Evolutionary conservation across 768 basidiomycete species (phyloP).

Genomic region (Lactarius sanguifluus): DNA sequence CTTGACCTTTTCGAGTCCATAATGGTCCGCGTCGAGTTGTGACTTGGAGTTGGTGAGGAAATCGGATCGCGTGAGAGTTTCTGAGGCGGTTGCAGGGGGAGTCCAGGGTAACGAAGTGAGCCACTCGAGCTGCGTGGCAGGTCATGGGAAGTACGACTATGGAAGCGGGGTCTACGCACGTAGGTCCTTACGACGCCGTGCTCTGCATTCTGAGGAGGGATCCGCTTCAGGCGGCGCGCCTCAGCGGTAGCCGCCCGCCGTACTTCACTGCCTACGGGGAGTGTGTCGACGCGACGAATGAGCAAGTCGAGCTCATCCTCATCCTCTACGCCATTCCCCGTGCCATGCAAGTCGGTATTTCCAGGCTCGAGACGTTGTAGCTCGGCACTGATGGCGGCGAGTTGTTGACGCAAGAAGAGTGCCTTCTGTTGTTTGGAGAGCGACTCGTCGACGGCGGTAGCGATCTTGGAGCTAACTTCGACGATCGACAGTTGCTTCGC

Average conservation of each 20-base stretch:
- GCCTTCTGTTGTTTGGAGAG: conserved; percentile 89
- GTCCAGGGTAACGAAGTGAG: conserved; percentile 85
- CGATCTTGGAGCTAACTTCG: conserved; percentile 80
- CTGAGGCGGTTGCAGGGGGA: conserved; percentile 41
- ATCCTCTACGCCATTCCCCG: conserved; percentile 45
- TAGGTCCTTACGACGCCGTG: conserved; percentile 85
- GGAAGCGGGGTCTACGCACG: conserved; percentile 44
- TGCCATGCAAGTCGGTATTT: conserved; percentile 7
- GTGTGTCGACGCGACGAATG: conserved; percentile 69
- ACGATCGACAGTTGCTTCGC: conserved; percentile 74
- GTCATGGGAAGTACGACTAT: background rate
- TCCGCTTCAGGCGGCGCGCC: conserved; percentile 80
- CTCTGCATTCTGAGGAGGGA: conserved; percentile 89
- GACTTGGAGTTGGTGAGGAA: conserved; percentile 70
- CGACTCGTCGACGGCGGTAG: conserved; percentile 75
- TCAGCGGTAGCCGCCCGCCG: conserved; percentile 80
- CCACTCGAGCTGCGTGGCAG: conserved; percentile 74
- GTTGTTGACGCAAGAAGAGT: conserved; percentile 80
- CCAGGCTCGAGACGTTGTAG: conserved; percentile 51
- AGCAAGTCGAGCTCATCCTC: conserved; percentile 78
- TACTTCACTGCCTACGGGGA: conserved; percentile 73
- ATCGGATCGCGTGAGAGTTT: conserved; percentile 48
- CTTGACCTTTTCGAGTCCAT: conserved; percentile 91
- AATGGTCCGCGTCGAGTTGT: conserved; percentile 89
- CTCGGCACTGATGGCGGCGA: conserved; percentile 77